Base-by-base conservation (phyloP, 1,139 yeast species). In the Debaryomyces subglobosus region DNA sequence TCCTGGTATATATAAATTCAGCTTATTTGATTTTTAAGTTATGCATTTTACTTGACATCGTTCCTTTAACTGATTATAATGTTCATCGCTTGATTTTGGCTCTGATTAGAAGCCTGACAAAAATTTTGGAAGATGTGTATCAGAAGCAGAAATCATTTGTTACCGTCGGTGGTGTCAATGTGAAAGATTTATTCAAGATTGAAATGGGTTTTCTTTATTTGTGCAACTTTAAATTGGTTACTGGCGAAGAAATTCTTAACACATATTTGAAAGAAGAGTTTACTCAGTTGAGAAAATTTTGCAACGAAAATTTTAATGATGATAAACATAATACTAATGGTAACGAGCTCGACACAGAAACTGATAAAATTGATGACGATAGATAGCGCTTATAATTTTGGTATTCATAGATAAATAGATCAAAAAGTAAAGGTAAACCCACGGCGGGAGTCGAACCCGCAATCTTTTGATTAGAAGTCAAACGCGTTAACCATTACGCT, bases 381-480 rank as follows among this genome's bases (percentile, higher is more conserved):
- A 35, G 20, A 13, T 25, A 24, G 18, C 15, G 13, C n/a, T 20
- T 3, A 35, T 18, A 34, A 6, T 27, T 35, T 27, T 8, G 12
- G 12, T 21, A 23, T 32, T 20, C 38, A 33, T 42, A 42, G n/a
- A 23, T 32, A 12, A 16, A 59, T 57, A 58, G 58, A 57, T 57
- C 53, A 57, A 51, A 55, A 47, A 6, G 18, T 15, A 1, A 13
- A 50, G 49, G 49, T 45, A 44, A 67, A 70, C 76, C 75, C 75
- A 69, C 69, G 75, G 69, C 74, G 74, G 73, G 76, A 71, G 72
- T 71, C 76, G 75, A 71, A 71, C 76, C 73, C 75, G 74, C 69
- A 71, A 71, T 69, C 76, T 70, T 71, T 69, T 70, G 75, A 71
- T 71, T 70, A 70, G 75, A 70, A 71, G 75, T 70, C 75, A 70